Base-by-base conservation (phyloP, 1,284 basidiomycete genomes). In the Acaromyces ingoldii region DNA sequence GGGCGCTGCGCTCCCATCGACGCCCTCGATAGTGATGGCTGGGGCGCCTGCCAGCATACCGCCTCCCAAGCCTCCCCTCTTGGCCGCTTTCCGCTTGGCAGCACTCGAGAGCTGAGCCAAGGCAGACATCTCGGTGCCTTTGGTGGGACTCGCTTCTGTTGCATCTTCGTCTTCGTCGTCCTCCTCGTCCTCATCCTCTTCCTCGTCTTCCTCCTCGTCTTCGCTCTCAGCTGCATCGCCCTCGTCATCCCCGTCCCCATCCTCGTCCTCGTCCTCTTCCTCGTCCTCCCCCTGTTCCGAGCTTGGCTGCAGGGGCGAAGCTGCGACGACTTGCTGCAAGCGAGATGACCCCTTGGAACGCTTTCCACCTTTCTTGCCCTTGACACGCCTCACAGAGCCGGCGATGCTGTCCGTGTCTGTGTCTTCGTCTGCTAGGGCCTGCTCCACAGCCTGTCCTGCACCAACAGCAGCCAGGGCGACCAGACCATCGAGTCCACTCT, bases 391-490 rank as follows among this genome's bases (percentile, higher is more conserved):
- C 39, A 19, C n/a, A 11, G 29, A 33, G 24, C 26, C 25, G 10
- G 45, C 3, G 9, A 17, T 15, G 33, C 45, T 31, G 7, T 49
- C 51, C 29, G 42, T 53, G 5, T 56, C 41, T n/a, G 46, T 38
- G 15, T 48, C 49, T 3, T 46, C 36, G 17, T n/a, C 40, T n/a
- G n/a, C n/a, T n/a, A n/a, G n/a, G 17, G 17, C 31, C 17, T 30
- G 39, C 2, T 11, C 19, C 11, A 39, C n/a, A 3, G 39, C 48
- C 19, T 52, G 51, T 7, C 60, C 57, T 4, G 70, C 58, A 17
- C 63, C 70, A 7, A 69, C 58, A 6, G 62, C 62, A 22, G 68
- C 68, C 15, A 72, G 63, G 1, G 60, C 69, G 24, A 63, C 65
- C 15, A 72, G 57, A 24, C 60, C 63, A 28, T 55, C 55, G n/a